Conservation (phyloP, 257 asterid genomes). For the Solanum arcanum region DNA sequence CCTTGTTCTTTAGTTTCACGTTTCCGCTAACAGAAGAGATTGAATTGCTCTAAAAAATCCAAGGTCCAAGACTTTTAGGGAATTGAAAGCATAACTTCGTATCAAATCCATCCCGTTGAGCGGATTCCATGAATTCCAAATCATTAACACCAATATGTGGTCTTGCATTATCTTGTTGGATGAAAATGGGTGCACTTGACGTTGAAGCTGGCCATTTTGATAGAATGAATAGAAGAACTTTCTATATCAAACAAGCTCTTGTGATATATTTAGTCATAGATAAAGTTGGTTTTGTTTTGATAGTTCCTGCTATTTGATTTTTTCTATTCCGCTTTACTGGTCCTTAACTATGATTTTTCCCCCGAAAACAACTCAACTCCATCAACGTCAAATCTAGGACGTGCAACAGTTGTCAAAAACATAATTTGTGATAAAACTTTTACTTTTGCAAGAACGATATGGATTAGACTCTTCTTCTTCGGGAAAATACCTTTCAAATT, state of each 20-base stretch:
- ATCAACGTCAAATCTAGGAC: neutral
- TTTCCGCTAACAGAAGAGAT: neutral
- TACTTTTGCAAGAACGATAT: neutral
- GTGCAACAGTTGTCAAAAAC: neutral
- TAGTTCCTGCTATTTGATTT: neutral
- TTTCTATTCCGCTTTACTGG: neutral
- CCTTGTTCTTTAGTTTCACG: no score
- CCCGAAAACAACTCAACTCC: neutral
- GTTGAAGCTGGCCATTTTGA: no score
- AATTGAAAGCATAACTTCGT: neutral
- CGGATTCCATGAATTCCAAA: neutral
- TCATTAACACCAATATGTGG: neutral
- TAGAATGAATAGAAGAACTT: neutral
- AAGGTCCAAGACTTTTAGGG: neutral
- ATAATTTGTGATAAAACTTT: no score
- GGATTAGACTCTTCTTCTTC: neutral
- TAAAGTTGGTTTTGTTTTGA: neutral
- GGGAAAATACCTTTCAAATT: neutral
- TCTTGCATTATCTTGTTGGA: neutral
- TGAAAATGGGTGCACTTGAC: neutral
- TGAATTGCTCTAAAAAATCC: neutral
- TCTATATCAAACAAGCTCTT: neutral
- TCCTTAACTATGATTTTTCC: neutral
- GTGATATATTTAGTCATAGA: neutral
- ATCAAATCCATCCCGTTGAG: neutral